Percentiles rank a stretch among this genome's conserved stretches.
Conservation (phyloP, 441 rosid species). For the Breynia disticha region DNA sequence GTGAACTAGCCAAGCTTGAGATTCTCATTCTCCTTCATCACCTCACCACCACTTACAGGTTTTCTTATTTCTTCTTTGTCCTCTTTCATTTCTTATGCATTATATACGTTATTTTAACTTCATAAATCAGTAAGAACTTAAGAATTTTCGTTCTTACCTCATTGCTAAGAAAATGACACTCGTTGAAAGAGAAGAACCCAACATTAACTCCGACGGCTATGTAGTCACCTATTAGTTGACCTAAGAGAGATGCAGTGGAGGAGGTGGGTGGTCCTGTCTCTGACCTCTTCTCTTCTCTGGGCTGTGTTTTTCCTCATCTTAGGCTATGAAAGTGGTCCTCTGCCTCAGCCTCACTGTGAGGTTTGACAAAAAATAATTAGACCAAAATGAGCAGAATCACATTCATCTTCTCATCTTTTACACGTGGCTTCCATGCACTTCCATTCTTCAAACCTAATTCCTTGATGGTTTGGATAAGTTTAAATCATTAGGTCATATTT, state of each 20-base stretch:
- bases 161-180: too few species aligned
- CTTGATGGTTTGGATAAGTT: too few species aligned
- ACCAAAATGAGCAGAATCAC: too few species aligned
- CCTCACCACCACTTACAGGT: slow-evolving; percentile 71
- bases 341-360: neutral
- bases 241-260: too few species aligned
- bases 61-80: neutral
- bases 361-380: too few species aligned
- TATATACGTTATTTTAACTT: neutral
- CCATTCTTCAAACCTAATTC: neutral
- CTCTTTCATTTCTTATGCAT: neutral
- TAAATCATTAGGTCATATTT: too few species aligned
- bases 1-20: slow-evolving; percentile 91
- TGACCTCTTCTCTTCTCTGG: slow-evolving; percentile 11
- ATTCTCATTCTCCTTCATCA: slow-evolving; percentile 83
- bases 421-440: slow-evolving; percentile 20
- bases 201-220: too few species aligned
- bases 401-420: neutral
- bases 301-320: slow-evolving; percentile 10
- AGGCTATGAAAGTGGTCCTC: slow-evolving; percentile 35
- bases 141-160: too few species aligned
- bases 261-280: slow-evolving; percentile 6
- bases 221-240: too few species aligned
- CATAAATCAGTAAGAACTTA: too few species aligned
- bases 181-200: too few species aligned